phyloP scores from a whole-genome alignment of 148 eudicot species.

The Beta vulgaris region DNA sequence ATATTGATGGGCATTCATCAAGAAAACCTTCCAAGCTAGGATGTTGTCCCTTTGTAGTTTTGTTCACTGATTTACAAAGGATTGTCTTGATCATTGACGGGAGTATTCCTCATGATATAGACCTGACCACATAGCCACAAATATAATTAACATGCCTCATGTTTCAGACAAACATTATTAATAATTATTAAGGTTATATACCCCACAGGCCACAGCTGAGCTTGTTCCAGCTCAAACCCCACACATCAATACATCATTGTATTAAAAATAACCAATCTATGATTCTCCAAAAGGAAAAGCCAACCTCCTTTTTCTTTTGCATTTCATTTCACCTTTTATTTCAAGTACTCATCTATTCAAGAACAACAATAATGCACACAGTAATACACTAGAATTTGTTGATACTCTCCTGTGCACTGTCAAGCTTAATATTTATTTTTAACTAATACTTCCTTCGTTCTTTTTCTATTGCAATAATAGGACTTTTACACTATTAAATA shows the following conservation, averaged over 20 bases:
- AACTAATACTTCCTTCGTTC: no score
- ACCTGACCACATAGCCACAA: constrained; percentile 18
- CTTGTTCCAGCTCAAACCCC: constrained; percentile 23
- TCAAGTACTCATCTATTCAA: not conserved
- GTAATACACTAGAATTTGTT: no score
- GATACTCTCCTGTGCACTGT: no score
- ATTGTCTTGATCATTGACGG: constrained; percentile 15
- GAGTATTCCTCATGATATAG: constrained; percentile 5
- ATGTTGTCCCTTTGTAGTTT: not conserved
- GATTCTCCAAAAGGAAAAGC: not conserved
- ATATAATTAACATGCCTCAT: constrained; percentile 19
- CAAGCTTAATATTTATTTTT: no score
- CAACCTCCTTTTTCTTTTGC: not conserved
- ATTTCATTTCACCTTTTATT: not conserved
- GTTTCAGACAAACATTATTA: constrained; percentile 9
- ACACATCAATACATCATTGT: not conserved
- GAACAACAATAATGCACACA: not conserved
- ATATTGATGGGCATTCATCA: constrained; percentile 8
- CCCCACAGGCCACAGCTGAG: constrained; percentile 11
- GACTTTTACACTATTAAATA: no score
- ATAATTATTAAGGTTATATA: not conserved
- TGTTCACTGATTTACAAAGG: not conserved
- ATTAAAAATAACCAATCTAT: constrained; percentile 6
- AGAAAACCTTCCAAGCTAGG: not conserved
- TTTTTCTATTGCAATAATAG: no score